These are phyloP conservation scores for Emericellopsis atlantica DNA, from an alignment of 2,329 filamentous ascomycete species.

Conservation along the genomic window DNA sequence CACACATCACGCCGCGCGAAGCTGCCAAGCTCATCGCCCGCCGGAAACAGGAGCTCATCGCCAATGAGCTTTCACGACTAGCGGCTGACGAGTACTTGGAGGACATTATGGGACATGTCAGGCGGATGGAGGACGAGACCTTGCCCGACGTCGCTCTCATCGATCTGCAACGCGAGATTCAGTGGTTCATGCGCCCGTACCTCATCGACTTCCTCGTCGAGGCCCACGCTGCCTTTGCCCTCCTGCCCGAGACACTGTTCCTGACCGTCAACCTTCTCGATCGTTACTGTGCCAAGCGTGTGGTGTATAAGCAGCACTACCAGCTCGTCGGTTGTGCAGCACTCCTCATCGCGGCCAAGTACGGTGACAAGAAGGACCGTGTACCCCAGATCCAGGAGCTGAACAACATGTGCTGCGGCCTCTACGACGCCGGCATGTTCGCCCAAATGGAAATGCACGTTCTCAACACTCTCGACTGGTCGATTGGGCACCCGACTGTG, in stretches of 20 bases:
- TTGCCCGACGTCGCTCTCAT: slow-evolving; percentile 94
- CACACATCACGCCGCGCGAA: slow-evolving; percentile 46
- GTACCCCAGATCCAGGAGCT: slow-evolving; percentile 96
- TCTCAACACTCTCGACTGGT: slow-evolving; percentile 92
- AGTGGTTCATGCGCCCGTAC: slow-evolving; percentile 99
- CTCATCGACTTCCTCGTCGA: slow-evolving; percentile 97
- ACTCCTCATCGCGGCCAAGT: slow-evolving; percentile 93
- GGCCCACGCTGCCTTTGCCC: slow-evolving; percentile 86
- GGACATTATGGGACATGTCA: slow-evolving; percentile 89
- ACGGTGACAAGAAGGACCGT: slow-evolving; percentile 95
- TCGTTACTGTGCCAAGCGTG: slow-evolving; percentile 91
- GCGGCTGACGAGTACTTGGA: slow-evolving; percentile 87
- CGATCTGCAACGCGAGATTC: slow-evolving; percentile 97
- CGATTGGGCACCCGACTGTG: slow-evolving; percentile 88
- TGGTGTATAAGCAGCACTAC: slow-evolving; percentile 98
- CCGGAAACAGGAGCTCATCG: slow-evolving; percentile 77
- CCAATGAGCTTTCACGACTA: slow-evolving; percentile 73
- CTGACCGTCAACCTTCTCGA: slow-evolving; percentile 94
- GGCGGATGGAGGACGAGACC: slow-evolving; percentile 90
- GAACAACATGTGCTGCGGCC: slow-evolving; percentile 97
- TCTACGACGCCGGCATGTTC: slow-evolving; percentile 99
- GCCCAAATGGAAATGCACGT: slow-evolving; percentile 99
- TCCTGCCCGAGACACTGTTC: slow-evolving; percentile 90
- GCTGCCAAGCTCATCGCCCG: slow-evolving; percentile 67
- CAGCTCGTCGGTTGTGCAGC: slow-evolving; percentile 94